phyloP scores from a whole-genome alignment of 768 basidiomycete species.

The Termitomyces sp. region DNA sequence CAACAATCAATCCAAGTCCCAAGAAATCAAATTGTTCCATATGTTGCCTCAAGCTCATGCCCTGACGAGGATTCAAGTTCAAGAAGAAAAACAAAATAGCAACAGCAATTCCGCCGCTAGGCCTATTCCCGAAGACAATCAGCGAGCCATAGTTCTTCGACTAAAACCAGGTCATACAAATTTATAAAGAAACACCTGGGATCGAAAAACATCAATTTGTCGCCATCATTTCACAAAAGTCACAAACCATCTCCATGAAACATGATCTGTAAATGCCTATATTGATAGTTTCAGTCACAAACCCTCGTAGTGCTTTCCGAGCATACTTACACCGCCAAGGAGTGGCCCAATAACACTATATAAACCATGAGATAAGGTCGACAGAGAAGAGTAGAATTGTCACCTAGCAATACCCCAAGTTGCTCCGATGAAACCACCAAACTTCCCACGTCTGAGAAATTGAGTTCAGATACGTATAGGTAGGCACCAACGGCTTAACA shows the following conservation, averaged over 20 bases:
- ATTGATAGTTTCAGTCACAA: slow-evolving; percentile 3
- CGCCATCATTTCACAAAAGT: not conserved
- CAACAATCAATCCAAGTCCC: slow-evolving; percentile 57
- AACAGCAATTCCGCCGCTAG: slow-evolving; percentile 65
- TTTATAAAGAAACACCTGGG: slow-evolving; percentile 73
- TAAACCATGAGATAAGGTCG: not conserved
- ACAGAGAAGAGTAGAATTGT: not conserved
- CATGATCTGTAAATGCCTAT: slow-evolving; percentile 67
- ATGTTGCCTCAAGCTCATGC: slow-evolving; percentile 52
- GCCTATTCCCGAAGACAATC: slow-evolving; percentile 32
- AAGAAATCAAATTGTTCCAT: slow-evolving; percentile 65
- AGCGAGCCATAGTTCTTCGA: not conserved
- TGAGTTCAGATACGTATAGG: slow-evolving; percentile 1
- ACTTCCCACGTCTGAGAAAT: slow-evolving; percentile 62
- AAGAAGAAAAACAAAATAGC: slow-evolving; percentile 65
- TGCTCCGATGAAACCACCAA: slow-evolving; percentile 67
- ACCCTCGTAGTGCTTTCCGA: not conserved
- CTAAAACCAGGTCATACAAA: slow-evolving; percentile 37
- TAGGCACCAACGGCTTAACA: slow-evolving; percentile 22
- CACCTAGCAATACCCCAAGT: slow-evolving; percentile 70
- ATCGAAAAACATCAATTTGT: not conserved
- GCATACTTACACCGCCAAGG: slow-evolving; percentile 63
- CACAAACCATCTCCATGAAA: slow-evolving; percentile 71
- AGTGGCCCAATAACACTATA: slow-evolving; percentile 70
- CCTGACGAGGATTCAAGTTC: slow-evolving; percentile 71